A percentile compares a stretch with the other conserved stretches of the same genome.
Evolutionary conservation across 1,284 basidiomycete genomes (phyloP).

Genomic region (Tilletia caries): DNA sequence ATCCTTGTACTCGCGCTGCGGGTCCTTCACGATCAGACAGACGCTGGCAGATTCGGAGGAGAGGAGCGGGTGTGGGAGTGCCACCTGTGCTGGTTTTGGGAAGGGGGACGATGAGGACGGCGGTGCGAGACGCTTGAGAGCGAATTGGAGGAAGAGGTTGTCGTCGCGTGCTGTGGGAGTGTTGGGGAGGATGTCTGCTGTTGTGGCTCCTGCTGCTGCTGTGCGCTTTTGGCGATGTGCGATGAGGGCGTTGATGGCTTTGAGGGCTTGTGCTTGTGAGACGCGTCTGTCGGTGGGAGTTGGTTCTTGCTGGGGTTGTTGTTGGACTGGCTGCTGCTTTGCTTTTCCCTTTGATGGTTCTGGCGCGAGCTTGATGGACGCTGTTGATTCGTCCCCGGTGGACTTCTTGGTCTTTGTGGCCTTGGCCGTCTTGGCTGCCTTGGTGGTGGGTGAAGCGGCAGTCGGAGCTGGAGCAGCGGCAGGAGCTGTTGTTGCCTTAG

Average conservation of each 20-base stretch:
- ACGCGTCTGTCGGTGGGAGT: slow-evolving; percentile 28
- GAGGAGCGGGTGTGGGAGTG: slow-evolving; percentile 70
- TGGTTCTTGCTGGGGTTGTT: background rate
- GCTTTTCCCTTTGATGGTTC: background rate
- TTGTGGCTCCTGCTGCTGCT: slow-evolving; percentile 16
- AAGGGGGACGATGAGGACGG: slow-evolving; percentile 17
- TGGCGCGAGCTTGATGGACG: background rate
- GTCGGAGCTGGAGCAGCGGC: too few species aligned
- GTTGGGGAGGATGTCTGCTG: slow-evolving; percentile 25
- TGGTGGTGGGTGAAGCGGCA: too few species aligned
- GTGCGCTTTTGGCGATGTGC: slow-evolving; percentile 27
- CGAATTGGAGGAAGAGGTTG: slow-evolving; percentile 40
- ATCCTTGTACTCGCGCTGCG: slow-evolving; percentile 93
- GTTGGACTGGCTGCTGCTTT: background rate
- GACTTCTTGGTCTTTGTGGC: background rate
- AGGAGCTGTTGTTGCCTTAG: background rate
- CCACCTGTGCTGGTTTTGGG: slow-evolving; percentile 34
- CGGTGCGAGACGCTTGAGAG: slow-evolving; percentile 35
- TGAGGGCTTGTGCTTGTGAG: slow-evolving; percentile 34
- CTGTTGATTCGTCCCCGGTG: background rate
- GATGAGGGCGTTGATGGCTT: slow-evolving; percentile 43
- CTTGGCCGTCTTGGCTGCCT: too few species aligned
- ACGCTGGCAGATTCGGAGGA: slow-evolving; percentile 74
- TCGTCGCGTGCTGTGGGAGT: slow-evolving; percentile 21
- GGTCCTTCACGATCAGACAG: slow-evolving; percentile 91